Conservation (phyloP, 164 flowering plant species). For the Sedum album region DNA sequence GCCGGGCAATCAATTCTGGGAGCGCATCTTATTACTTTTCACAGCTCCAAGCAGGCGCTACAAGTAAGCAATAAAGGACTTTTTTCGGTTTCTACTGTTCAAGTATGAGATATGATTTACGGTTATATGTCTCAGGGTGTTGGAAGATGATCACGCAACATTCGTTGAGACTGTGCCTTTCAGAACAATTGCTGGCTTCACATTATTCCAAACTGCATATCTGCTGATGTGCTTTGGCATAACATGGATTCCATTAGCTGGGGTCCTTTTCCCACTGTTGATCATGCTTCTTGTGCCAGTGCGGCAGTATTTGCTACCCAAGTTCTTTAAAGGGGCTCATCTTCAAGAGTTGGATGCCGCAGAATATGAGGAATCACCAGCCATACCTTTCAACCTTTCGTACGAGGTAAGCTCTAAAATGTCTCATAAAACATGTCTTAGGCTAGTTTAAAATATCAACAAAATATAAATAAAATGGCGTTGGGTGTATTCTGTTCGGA, state of each 20-base stretch:
- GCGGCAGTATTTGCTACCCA: conserved; percentile 82
- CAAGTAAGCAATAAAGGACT: conserved; percentile 64
- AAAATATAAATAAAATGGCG: no score
- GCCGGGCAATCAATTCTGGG: conserved; percentile 98
- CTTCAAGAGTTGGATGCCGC: conserved; percentile 91
- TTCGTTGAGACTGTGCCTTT: conserved; percentile 86
- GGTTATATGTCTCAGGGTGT: conserved; percentile 40
- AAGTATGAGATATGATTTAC: not conserved
- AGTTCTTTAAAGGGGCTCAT: conserved; percentile 82
- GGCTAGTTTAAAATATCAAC: no score
- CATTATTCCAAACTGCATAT: conserved; percentile 74
- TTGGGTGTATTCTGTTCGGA: no score
- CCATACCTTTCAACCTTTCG: conserved; percentile 46
- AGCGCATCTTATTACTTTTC: conserved; percentile 77
- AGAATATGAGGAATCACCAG: conserved; percentile 86
- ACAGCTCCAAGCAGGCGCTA: conserved; percentile 95
- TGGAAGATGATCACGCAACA: conserved; percentile 71
- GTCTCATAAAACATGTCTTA: no score
- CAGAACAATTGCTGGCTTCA: conserved; percentile 62
- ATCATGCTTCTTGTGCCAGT: conserved; percentile 94
- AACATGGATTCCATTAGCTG: conserved; percentile 94
- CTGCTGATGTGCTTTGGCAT: conserved; percentile 77
- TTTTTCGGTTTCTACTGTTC: not conserved
- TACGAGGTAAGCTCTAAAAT: conserved; percentile 52
- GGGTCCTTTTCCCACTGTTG: conserved; percentile 80